Conservation (phyloP, 2,329 filamentous ascomycete genomes). For the Trichoderma sp. region DNA sequence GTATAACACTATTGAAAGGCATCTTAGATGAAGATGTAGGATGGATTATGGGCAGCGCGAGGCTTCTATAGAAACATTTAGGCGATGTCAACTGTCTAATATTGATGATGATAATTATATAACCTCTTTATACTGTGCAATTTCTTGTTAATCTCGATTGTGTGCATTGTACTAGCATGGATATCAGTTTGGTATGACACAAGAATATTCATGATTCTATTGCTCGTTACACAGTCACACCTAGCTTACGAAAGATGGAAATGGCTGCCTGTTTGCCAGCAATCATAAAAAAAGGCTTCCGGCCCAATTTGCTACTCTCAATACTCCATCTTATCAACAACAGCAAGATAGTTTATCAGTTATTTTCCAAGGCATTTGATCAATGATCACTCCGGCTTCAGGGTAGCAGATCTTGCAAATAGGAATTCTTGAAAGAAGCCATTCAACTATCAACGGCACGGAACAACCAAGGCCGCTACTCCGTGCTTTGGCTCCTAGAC, state of each 20-base stretch:
- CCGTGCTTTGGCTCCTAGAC: background rate
- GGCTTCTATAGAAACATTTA: background rate
- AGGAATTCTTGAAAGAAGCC: background rate
- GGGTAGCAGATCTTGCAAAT: background rate
- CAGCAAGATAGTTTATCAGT: background rate
- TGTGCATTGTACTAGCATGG: background rate
- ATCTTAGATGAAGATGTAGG: background rate
- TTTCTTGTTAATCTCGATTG: background rate
- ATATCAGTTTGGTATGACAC: background rate
- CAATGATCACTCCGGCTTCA: background rate
- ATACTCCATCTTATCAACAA: background rate
- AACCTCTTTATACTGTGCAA: background rate
- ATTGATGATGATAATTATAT: background rate
- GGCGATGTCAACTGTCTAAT: background rate
- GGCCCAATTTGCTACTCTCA: background rate
- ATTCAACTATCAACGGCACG: background rate
- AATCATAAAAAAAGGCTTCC: background rate
- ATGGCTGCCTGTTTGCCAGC: background rate
- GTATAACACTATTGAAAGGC: background rate
- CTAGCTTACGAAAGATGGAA: background rate
- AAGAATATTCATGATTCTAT: background rate
- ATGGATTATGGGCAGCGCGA: background rate
- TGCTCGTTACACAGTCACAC: background rate
- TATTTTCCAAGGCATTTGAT: background rate
- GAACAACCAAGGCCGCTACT: constrained; percentile 9